Base-by-base conservation (phyloP, 805 yeast species). In the Ogataea methanolica region DNA sequence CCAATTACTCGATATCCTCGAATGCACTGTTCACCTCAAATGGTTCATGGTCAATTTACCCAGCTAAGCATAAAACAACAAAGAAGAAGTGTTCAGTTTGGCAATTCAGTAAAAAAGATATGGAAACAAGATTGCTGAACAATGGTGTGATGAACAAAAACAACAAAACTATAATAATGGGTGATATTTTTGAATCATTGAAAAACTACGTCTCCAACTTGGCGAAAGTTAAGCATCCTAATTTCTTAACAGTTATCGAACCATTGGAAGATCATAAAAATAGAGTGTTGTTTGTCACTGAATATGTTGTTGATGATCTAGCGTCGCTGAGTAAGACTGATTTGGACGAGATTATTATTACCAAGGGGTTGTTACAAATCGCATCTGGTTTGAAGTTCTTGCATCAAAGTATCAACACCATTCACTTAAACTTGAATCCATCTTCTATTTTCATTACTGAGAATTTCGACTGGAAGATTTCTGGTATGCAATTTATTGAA, bases 381-480 rank as follows among this genome's bases (percentile, higher is more conserved):
- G 75, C 85, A 2, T 83, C 84, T 49, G 96, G 89, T 0, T 65
- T 94, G 40, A 84, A 85, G 53, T 94, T 94, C 59, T 74, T 94
- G 39, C 97, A 94, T 62, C 79, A 80, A 46, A 78, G 80, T 50
- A 86, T 95, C 19, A 76, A 82, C 26, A 76, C 81, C 26, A 84
- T 87, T 6, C 96, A 92, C 67, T 63, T 87, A 53, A 87, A 89
- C 54, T 55, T 94, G 33, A 82, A 82, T 53, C 99, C 99, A 1
- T 70, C 77, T 8, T 79, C 96, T 0, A 73, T 94, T 1, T 78
- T 85, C 47, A 77, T 92, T 17, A 91, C 86, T 55, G 85, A 81
- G 36, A 85, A 82, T 54, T 91, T 95, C 5, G 98, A 94, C 67
- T 94, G 99, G 98, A 94, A 92, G 63, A 63, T 94, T 2, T 77